Base-by-base conservation (phyloP, 345 rosid species). In the Moringa oleifera region DNA sequence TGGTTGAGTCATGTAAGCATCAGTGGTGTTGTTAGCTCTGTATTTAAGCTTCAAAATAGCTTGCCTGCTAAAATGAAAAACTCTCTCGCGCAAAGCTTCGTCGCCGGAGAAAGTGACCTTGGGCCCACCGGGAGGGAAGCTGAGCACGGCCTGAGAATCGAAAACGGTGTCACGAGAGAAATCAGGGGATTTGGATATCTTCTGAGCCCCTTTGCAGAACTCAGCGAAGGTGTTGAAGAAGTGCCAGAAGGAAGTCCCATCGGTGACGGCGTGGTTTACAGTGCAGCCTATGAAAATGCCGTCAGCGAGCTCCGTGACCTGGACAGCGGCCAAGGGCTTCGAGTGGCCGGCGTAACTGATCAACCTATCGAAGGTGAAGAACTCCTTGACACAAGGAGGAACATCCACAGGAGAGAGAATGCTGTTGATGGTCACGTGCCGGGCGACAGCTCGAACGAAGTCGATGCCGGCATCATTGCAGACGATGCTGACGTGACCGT, bases 161-260 rank as follows among this genome's bases (percentile, higher is more conserved):
- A 90, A 86, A 53, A 82, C 83, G 18, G 84, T 85, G 64, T 73
- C 57, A 12, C 99, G 83, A 23, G 72, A 55, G 54, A 94, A 90
- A 58, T 85, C 81, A 0, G 96, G 53, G 45, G 79, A 62, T 18
- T 86, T 90, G 0, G 86, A 74, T 41, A 87, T 85, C 58, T 83
- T 82, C 55, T 71, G 67, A 19, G 58, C 77, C 2, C 96, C 96
- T 68, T 75, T 77, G n/a, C 78, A 71, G 45, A 85, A 63, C 62
- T 85, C 95, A 10, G 97, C 99, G 53, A 90, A 82, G 0, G 97
- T 75, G 52, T 94, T 94, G 65, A 94, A 86, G 69, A 94, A 88
- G 69, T 94, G 97, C 99, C 99, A 94, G 50, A 94, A 85, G 18
- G 99, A 94, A 8, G 92, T 88, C 18, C 99, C 99, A 19, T 94